Conservation (phyloP, 2,329 filamentous ascomycete species). For the Apiospora hydei region DNA sequence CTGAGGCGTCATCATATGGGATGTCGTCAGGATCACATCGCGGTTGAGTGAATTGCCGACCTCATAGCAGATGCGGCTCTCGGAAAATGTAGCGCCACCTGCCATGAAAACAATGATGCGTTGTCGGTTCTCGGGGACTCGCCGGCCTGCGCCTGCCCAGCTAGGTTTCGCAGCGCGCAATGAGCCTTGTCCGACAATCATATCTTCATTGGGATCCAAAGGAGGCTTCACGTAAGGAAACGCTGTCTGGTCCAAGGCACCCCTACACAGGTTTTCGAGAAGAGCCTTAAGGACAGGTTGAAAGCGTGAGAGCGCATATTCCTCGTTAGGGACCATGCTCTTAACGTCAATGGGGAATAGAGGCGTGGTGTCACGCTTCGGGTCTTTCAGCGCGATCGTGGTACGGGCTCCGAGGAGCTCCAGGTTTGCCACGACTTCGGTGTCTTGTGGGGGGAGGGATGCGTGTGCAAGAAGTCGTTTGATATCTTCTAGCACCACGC, state of each 20-base stretch:
- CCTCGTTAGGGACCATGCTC: conserved; percentile 67
- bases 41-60: conserved; percentile 73
- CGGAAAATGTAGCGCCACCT: conserved; percentile 92
- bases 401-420: conserved; percentile 81
- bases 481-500: conserved; percentile 83
- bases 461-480: conserved; percentile 85
- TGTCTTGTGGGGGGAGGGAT: conserved; percentile 76
- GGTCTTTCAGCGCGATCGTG: conserved; percentile 76
- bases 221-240: conserved; percentile 81
- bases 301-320: conserved; percentile 86
- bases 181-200: conserved; percentile 71
- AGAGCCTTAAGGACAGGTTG: conserved; percentile 83
- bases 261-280: conserved; percentile 76
- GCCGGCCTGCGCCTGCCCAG: conserved; percentile 85
- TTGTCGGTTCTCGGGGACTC: conserved; percentile 82
- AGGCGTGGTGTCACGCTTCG: conserved; percentile 67
- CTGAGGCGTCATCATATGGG: conserved; percentile 89
- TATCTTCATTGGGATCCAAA: conserved; percentile 66
- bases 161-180: conserved; percentile 91
- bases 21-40: conserved; percentile 88
- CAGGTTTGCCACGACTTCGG: conserved; percentile 77
- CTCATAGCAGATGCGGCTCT: conserved; percentile 89
- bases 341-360: conserved; percentile 75
- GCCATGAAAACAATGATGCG: conserved; percentile 94
- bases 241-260: conserved; percentile 67